Conservation (phyloP, 805 yeast species). For the Metschnikowia proteae region DNA sequence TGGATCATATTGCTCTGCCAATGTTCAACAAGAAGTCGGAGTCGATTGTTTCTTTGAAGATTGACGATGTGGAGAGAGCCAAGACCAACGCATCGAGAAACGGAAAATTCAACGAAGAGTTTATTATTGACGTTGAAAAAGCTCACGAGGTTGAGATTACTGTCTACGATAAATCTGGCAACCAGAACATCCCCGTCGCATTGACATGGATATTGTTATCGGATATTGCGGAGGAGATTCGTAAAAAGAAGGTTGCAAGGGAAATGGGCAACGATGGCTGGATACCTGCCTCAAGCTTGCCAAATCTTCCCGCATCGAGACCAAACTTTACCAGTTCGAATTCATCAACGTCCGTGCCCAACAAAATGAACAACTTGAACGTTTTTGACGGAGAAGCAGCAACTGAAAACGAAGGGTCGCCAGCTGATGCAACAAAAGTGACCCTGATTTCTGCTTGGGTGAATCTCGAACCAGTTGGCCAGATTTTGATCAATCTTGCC, state of each 20-base stretch:
- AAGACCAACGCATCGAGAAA: conserved; percentile 70
- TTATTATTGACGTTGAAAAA: conserved; percentile 75
- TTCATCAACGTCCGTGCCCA: neutral
- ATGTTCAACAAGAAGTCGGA: conserved; percentile 77
- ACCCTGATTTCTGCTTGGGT: conserved; percentile 76
- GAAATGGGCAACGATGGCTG: conserved; percentile 74
- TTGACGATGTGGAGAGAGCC: conserved; percentile 84
- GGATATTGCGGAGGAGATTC: conserved; percentile 90
- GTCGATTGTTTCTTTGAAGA: conserved; percentile 68
- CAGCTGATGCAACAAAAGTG: conserved; percentile 14
- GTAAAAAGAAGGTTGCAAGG: conserved; percentile 75
- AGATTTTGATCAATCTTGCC: conserved; percentile 69
- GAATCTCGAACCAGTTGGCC: conserved; percentile 91
- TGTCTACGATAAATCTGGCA: conserved; percentile 76
- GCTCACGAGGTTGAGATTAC: conserved; percentile 90
- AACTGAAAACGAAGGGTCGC: neutral
- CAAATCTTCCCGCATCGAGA: conserved; percentile 3
- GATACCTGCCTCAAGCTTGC: conserved; percentile 72
- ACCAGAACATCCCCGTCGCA: conserved; percentile 77
- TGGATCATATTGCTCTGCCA: conserved; percentile 88
- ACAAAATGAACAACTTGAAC: conserved; percentile 1
- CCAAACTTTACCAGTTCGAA: conserved; percentile 5
- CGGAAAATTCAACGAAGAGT: conserved; percentile 82
- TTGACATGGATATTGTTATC: conserved; percentile 86
- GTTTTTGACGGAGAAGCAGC: neutral